A percentile compares a stretch with the other conserved stretches of the same genome.
Evolutionary conservation across 1,284 basidiomycete species (phyloP).

Genomic region (Xanthoconium separans): DNA sequence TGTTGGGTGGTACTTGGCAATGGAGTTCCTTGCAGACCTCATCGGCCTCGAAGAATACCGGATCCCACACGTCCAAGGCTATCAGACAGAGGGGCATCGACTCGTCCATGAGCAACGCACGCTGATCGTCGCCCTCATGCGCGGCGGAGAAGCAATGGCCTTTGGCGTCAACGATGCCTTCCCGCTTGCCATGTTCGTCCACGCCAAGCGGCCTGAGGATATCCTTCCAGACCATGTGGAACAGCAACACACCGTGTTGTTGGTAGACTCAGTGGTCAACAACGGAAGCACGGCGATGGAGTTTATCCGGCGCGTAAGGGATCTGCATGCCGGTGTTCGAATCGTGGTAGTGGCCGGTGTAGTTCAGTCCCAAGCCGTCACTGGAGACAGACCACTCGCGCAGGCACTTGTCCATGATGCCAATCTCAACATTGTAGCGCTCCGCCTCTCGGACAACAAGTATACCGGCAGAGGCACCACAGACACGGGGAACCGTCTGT

Average conservation of each 20-base stretch:
- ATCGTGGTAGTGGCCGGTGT: conserved; percentile 12
- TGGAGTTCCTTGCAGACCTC: conserved; percentile 13
- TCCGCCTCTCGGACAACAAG: conserved; percentile 11
- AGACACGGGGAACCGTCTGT: conserved; percentile 12
- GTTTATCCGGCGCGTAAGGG: conserved; percentile 7
- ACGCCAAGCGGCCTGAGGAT: conserved; percentile 9
- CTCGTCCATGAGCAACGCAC: conserved; percentile 9
- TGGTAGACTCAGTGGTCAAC: conserved; percentile 12
- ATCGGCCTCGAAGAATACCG: conserved; percentile 11
- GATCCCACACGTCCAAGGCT: conserved; percentile 11
- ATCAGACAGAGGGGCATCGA: conserved; percentile 11
- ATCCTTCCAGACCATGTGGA: conserved; percentile 9
- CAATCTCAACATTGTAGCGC: conserved; percentile 10
- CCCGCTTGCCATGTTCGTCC: conserved; percentile 11
- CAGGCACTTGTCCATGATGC: conserved; percentile 9
- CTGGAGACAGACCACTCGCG: conserved; percentile 10
- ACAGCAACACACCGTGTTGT: conserved; percentile 9
- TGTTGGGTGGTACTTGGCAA: conserved; percentile 11
- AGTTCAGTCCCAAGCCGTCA: conserved; percentile 11
- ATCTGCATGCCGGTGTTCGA: conserved; percentile 9
- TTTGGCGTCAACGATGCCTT: conserved; percentile 10
- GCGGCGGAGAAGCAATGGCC: conserved; percentile 9
- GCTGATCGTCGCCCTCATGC: conserved; percentile 8
- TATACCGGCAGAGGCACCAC: conserved; percentile 12
- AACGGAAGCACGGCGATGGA: conserved; percentile 8